Base-by-base conservation (phyloP, 1,284 basidiomycete genomes). In the Somion occarium region DNA sequence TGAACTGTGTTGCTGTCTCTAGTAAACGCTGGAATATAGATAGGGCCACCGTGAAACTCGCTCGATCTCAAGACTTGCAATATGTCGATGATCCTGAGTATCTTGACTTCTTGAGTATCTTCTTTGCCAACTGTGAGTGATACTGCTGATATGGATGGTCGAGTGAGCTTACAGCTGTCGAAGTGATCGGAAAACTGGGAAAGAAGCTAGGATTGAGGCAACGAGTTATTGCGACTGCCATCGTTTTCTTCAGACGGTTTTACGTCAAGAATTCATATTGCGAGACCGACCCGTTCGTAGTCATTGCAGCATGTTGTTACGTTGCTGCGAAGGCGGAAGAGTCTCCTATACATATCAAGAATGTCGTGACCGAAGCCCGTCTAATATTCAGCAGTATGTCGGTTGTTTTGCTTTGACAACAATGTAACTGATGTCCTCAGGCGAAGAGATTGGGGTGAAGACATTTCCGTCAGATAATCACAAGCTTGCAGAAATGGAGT, bases 401-500 rank as follows among this genome's bases (percentile, higher is more conserved):
- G 15, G 37, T 19, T 30, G 2, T 25, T 1, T 2, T 19, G 25
- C 25, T 18, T 22, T 24, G 44, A 20, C 27, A 24, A 20, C 26
- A 2, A 44, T 27, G 23, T 26, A 39, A 49, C 13, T n/a, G 25
- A 39, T 3, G 34, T 24, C 42, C 50, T 3, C 50, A 82, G 79
- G 75, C 38, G 80, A 80, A 61, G 80, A 80, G 27, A 88, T 88
- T 59, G 79, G 79, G 13, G 73, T 88, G 61, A 88, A 89, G 63
- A 71, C 79, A 27, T 93, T 96, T 61, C 84, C 91, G 0, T 79
- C 85, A 0, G 93, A 98, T 64, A 86, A 93, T 59, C 81, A 86
- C n/a, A 93, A 92, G 63, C 73, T 99, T 3, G 96, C 95, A 3
- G 95, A 98, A 68, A 98, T 98, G 95, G 96, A 98, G 68, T 98